These are phyloP conservation scores for Prunus mongolica DNA, from an alignment of 306 rosid species.

Conservation along the genomic window DNA sequence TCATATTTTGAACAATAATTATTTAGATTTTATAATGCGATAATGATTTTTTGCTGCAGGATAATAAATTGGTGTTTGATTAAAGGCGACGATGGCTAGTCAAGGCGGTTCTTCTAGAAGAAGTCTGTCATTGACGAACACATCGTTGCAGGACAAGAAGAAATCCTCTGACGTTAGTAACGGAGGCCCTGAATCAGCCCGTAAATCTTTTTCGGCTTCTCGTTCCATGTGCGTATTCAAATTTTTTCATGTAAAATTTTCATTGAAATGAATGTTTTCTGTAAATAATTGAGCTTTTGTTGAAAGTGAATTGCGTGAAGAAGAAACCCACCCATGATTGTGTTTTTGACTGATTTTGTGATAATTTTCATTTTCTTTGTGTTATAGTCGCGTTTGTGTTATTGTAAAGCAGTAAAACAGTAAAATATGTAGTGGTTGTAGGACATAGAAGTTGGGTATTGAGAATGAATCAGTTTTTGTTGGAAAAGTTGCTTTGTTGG, in stretches of 20 bases:
- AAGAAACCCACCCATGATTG: background rate
- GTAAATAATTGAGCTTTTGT: background rate
- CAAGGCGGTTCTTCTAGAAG: constrained; percentile 56
- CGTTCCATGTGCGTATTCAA: constrained; percentile 47
- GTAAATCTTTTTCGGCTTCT: constrained; percentile 46
- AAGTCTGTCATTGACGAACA: constrained; percentile 37
- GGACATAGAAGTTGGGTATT: background rate
- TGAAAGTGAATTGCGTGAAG: background rate
- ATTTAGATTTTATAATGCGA: background rate
- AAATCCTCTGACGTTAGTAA: constrained; percentile 32
- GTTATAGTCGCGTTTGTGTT: background rate
- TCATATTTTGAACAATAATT: background rate
- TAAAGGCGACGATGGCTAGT: constrained; percentile 45
- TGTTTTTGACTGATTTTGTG: background rate
- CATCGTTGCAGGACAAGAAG: constrained; percentile 42
- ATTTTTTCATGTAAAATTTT: background rate
- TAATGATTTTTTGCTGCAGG: constrained; percentile 21
- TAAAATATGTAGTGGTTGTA: too few relatives aligned
- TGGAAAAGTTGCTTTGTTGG: background rate
- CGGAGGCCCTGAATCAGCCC: constrained; percentile 28
- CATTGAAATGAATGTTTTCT: background rate
- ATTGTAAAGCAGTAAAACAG: background rate
- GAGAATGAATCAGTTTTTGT: background rate
- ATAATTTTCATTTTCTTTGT: background rate
- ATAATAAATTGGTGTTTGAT: background rate